Percentiles rank a stretch among this genome's conserved stretches.
phyloP scores from a whole-genome alignment of 805 yeast genomes.

The Lachancea fermentati region DNA sequence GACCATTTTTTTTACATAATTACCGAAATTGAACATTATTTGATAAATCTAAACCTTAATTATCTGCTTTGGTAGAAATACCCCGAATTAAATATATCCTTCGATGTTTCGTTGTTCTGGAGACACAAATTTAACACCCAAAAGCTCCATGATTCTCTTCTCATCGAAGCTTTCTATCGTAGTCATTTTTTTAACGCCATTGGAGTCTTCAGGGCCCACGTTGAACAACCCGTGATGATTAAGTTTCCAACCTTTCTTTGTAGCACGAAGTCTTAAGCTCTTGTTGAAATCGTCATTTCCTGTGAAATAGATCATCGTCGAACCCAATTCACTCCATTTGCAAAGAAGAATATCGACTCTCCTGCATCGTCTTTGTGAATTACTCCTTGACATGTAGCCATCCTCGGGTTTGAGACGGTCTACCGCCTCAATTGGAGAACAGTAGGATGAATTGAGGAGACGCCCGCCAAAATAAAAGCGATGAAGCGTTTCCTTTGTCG shows the following conservation, averaged over 20 bases:
- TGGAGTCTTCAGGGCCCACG: neutral
- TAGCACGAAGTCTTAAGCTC: constrained; percentile 25
- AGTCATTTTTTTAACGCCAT: neutral
- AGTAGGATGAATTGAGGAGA: neutral
- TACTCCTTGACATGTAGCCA: constrained; percentile 1
- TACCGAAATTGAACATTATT: constrained; percentile 2
- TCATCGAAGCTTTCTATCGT: constrained; percentile 27
- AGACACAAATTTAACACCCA: constrained; percentile 17
- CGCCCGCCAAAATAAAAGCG: constrained; percentile 11
- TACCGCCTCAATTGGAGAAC: neutral
- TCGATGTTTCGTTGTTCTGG: constrained; percentile 15
- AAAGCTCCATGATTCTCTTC: constrained; percentile 20
- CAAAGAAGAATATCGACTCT: constrained; percentile 30
- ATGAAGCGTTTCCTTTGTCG: constrained; percentile 6
- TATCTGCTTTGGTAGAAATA: too few relatives aligned
- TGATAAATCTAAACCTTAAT: neutral
- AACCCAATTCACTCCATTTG: constrained; percentile 30
- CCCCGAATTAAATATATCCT: constrained; percentile 4
- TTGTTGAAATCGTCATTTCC: constrained; percentile 31
- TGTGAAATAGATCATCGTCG: constrained; percentile 29
- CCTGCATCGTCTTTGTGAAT: constrained; percentile 18
- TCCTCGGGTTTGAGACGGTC: constrained; percentile 2
- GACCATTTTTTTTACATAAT: constrained; percentile 8
- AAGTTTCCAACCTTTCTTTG: constrained; percentile 23
- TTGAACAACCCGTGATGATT: constrained; percentile 30